Conservation (phyloP, 2,329 filamentous ascomycete species). For the Penicillium olsonii region DNA sequence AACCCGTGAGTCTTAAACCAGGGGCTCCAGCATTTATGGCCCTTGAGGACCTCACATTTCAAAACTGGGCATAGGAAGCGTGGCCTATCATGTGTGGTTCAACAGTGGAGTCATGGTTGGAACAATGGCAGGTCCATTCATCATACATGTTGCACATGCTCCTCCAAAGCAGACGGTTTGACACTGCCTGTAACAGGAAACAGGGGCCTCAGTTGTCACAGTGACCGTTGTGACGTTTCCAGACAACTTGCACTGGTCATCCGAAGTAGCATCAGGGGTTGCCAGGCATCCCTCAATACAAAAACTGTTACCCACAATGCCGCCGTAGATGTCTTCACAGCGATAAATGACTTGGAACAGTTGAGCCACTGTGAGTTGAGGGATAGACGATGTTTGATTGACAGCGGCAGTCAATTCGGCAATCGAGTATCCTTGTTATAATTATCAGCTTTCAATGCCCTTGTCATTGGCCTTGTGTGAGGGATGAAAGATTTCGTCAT, state of each 20-base stretch:
- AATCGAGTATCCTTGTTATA: slow-evolving; percentile 10
- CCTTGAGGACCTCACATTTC: too few species aligned
- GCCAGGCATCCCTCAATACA: slow-evolving; percentile 14
- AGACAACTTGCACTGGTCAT: slow-evolving; percentile 14
- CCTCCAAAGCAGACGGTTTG: neutral
- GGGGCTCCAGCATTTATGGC: too few species aligned
- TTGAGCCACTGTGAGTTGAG: slow-evolving; percentile 7
- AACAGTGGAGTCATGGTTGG: neutral
- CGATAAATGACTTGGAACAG: slow-evolving; percentile 16
- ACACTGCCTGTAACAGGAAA: neutral
- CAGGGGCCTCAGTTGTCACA: neutral
- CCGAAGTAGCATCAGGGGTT: neutral
- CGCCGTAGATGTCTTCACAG: slow-evolving; percentile 15
- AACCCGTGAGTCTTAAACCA: too few species aligned
- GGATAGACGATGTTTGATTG: slow-evolving; percentile 16
- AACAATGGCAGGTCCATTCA: neutral
- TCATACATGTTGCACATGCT: neutral
- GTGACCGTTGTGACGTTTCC: neutral
- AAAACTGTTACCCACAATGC: slow-evolving; percentile 13
- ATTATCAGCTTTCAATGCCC: neutral
- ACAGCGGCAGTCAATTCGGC: slow-evolving; percentile 13
- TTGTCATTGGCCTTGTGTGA: neutral
- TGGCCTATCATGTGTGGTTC: neutral
- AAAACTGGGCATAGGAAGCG: neutral
- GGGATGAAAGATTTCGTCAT: neutral